Base-by-base conservation (phyloP, 2,329 filamentous ascomycete genomes). In the Cyclaneusma minus region DNA sequence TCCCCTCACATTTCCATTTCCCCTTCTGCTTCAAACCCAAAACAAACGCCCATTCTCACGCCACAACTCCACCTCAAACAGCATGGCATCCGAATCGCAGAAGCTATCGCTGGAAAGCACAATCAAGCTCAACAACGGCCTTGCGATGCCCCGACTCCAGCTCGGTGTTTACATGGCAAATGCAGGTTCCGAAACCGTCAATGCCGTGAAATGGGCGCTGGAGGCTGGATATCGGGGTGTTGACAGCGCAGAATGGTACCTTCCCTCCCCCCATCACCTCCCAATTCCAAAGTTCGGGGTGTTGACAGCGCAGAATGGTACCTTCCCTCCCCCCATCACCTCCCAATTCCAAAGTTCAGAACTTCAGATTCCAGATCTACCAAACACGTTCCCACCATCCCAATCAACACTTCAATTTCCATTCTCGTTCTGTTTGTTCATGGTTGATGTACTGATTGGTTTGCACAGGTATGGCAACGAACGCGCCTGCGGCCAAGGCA, bases 401-500 rank as follows among this genome's bases (percentile, higher is more conserved):
- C 13, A 20, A 18, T 7, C 13, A 5, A 24, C 11, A 20, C 7
- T 15, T 16, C 8, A 5, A 7, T 15, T 16, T 6, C 8, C 10
- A 30, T 14, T 34, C 25, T 28, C 34, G 45, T 35, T 27, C 35
- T 31, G 29, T 10, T 7, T 27, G 16, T 6, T 22, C 58, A 52
- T 4, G 45, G 74, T 30, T 69, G 74, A 43, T 64, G 60, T 8
- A 68, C 68, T 10, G 65, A 72, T 37, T 70, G 70, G 68, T 72
- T 74, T 43, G 54, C n/a, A n/a, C n/a, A n/a, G n/a, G n/a, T n/a
- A n/a, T n/a, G 48, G 65, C 43, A 89, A 89, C 34, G 82, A 89
- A 49, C 57, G 57, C 18, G 65, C 80, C 38, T 68, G 73, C 9
- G 80, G 79, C 2, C 53, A 58, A 16, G 73, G 76, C 6, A 75